Evolutionary conservation across 2,329 filamentous ascomycete species (phyloP), one percentile per base, ranked within the genome.

Genomic region (Claviceps maximensis): DNA sequence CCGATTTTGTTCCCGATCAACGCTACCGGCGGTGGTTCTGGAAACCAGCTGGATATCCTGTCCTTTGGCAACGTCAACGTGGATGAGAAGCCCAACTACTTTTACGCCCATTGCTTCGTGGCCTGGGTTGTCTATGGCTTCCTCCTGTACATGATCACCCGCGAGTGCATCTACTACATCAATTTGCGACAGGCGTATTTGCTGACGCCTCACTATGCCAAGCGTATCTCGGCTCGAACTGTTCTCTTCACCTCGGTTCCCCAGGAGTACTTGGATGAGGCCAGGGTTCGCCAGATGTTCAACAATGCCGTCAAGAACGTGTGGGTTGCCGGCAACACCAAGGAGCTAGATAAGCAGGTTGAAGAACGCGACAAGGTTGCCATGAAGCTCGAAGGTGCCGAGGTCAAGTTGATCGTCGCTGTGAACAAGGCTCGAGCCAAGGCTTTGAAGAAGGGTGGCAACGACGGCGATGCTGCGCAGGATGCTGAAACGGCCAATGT

Each of bases 201-300:
- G n/a, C 76, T 95, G 53, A 87, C 89, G 2, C 89, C 87, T 1
- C 75, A 86, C 50, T 91, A 95, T 63, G 80, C 89, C 29, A 85
- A 83, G 59, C 85, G 90, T 19, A 82, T 97, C 44, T 96, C 91
- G 0, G 89, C 90, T 0, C 82, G 89, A 29, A 96, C 90, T 1
- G 89, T 97, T 7, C 79, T 98, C n/a, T 95, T 95, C 67, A 86
- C 89, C 1, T 86, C 86, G 1, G 88, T 95, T 1, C 90, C 91
- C 0, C 72, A 80, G 38, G 78, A 85, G 4, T 93, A 90, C 56
- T 76, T 91, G 33, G 79, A 87, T 54, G 81, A 89, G 64, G 73
- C 72, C 36, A 88, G 84, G 61, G 78, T 95, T 49, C 79, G 82
- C 44, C 77, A 78, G 49, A 83, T 90, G 63, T 95, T 95, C 63